Evolutionary conservation across 192 early-diverging fungal genomes (phyloP).

Genomic region (Borealophlyctis nickersoniae): DNA sequence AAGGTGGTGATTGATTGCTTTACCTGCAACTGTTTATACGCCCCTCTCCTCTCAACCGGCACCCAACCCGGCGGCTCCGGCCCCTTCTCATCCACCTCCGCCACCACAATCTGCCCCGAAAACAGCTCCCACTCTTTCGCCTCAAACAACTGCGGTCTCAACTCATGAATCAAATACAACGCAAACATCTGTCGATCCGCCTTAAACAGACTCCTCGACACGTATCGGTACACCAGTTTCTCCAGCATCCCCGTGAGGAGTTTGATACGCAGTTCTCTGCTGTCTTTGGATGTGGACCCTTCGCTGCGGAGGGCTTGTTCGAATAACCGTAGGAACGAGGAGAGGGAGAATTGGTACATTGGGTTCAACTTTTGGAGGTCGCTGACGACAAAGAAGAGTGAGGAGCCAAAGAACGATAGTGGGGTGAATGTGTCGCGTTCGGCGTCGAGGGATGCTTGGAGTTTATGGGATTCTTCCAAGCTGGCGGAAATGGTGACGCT

Average conservation of each 20-base stretch:
- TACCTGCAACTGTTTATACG: conserved; percentile 29
- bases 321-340: conserved; percentile 49
- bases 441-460: conserved; percentile 49
- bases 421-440: conserved; percentile 54
- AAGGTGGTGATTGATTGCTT: too few relatives aligned
- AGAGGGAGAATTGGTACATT: conserved; percentile 58
- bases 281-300: conserved; percentile 34
- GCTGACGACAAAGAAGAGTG: conserved; percentile 49
- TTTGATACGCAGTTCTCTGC: conserved; percentile 46
- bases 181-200: conserved; percentile 55
- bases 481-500: conserved; percentile 44
- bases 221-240: conserved; percentile 40
- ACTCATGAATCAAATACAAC: conserved; percentile 39
- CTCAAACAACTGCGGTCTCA: conserved; percentile 42
- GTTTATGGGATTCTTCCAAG: conserved; percentile 43
- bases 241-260: conserved; percentile 40
- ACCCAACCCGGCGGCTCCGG: conserved; percentile 46
- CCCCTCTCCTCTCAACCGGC: conserved; percentile 30
- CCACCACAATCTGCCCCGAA: conserved; percentile 36
- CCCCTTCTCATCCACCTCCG: conserved; percentile 29
- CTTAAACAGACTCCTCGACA: conserved; percentile 53
- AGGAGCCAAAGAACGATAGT: conserved; percentile 45
- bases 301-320: conserved; percentile 32
- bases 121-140: conserved; percentile 51
- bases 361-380: conserved; percentile 50